Conservation (phyloP, 2,329 filamentous ascomycete species). For the Cladophialophora carrionii region DNA sequence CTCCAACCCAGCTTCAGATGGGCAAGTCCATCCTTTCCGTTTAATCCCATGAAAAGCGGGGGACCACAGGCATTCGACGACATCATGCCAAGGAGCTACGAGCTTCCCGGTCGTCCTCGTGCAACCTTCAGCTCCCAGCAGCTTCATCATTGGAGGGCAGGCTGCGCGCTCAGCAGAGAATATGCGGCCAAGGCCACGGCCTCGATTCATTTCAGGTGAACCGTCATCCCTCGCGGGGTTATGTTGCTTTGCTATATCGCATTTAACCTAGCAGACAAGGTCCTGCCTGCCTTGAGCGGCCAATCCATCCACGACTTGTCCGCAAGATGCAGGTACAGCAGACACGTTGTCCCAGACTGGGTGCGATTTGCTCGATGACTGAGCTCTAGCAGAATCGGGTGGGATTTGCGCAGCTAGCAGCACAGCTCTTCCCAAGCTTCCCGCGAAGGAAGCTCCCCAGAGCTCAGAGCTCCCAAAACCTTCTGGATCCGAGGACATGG, state of each 20-base stretch:
- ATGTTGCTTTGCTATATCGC: slow-evolving; percentile 4
- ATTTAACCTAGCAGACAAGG: slow-evolving; percentile 11
- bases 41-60: slow-evolving; percentile 12
- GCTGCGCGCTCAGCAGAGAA: background rate
- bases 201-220: background rate
- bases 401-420: slow-evolving; percentile 2
- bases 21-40: slow-evolving; percentile 8
- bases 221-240: slow-evolving; percentile 1
- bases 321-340: slow-evolving; percentile 27
- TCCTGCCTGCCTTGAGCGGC: background rate
- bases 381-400: background rate
- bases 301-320: background rate
- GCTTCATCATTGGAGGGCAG: slow-evolving; percentile 6
- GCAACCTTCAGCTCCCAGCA: background rate
- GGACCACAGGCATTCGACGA: slow-evolving; percentile 4
- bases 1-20: slow-evolving; percentile 3
- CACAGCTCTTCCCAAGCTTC: slow-evolving; percentile 3
- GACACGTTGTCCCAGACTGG: slow-evolving; percentile 21
- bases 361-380: slow-evolving; percentile 24
- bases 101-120: background rate
- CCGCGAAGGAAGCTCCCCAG: slow-evolving; percentile 3
- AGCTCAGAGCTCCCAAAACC: slow-evolving; percentile 9
- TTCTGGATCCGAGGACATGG: slow-evolving; percentile 7
- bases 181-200: slow-evolving; percentile 13
- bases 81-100: slow-evolving; percentile 17